Conservation (phyloP, 495 filamentous ascomycete species). For the Choiromyces venosus region DNA sequence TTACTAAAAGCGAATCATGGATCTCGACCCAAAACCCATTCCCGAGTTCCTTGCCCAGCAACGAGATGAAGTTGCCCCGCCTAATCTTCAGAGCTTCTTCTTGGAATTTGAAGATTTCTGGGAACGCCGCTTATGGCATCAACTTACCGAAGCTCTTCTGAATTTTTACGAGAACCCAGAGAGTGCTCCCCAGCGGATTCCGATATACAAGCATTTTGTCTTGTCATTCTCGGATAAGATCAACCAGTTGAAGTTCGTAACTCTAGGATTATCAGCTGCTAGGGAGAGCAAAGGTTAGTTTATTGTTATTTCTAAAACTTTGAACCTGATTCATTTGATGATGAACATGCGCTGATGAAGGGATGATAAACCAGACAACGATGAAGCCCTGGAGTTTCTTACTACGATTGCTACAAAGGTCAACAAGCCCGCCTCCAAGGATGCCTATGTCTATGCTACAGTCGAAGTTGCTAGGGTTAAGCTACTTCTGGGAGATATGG, state of each 20-base stretch:
- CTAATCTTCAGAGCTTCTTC: conserved; percentile 79
- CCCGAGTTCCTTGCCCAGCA: conserved; percentile 85
- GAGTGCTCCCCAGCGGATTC: conserved; percentile 76
- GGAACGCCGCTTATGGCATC: conserved; percentile 99
- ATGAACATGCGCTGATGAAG: conserved; percentile 6
- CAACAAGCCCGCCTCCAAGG: conserved; percentile 85
- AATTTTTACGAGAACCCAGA: conserved; percentile 79
- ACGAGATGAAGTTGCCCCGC: conserved; percentile 72
- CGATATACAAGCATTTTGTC: conserved; percentile 90
- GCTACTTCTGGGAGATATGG: conserved; percentile 66
- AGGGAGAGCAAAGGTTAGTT: conserved; percentile 74
- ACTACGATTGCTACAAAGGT: conserved; percentile 77
- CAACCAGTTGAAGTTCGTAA: conserved; percentile 95
- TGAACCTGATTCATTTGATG: background rate
- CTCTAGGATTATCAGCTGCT: conserved; percentile 77
- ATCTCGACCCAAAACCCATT: conserved; percentile 62
- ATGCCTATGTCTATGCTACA: conserved; percentile 91
- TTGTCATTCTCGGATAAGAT: conserved; percentile 95
- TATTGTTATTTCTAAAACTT: background rate
- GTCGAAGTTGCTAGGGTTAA: conserved; percentile 86
- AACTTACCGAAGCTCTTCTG: conserved; percentile 83
- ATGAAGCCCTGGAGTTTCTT: conserved; percentile 84
- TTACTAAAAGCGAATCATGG: conserved; percentile 39
- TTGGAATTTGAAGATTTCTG: conserved; percentile 93
- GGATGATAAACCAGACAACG: conserved; percentile 56